Conservation (phyloP, 1,139 yeast species). For the Yamadazyma pseudoaaseri region DNA sequence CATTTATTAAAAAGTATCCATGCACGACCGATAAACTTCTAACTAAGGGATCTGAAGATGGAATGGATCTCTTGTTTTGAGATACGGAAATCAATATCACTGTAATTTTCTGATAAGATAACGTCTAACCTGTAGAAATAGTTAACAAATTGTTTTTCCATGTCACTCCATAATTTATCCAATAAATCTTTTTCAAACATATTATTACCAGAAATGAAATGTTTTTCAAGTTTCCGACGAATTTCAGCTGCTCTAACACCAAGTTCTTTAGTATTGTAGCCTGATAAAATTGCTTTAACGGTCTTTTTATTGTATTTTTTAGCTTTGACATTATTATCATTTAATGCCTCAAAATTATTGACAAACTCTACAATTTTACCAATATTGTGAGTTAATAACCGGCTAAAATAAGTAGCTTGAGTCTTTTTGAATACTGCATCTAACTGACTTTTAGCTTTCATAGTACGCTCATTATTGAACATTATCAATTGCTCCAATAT, state of each 20-base stretch:
- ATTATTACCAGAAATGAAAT: constrained; percentile 47
- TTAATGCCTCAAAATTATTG: constrained; percentile 57
- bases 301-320: constrained; percentile 63
- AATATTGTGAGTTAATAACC: constrained; percentile 43
- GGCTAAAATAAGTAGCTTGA: constrained; percentile 42
- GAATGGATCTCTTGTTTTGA: constrained; percentile 36
- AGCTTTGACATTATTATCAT: constrained; percentile 48
- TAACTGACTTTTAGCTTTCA: constrained; percentile 43
- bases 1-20: not conserved
- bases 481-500: constrained; percentile 49
- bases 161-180: constrained; percentile 43
- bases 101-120: constrained; percentile 34
- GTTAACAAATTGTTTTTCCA: constrained; percentile 35
- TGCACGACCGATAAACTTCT: constrained; percentile 1
- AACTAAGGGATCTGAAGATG: constrained; percentile 22
- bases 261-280: constrained; percentile 61
- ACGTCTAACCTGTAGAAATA: constrained; percentile 38
- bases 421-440: constrained; percentile 49
- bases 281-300: constrained; percentile 54
- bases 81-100: constrained; percentile 39
- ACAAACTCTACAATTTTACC: constrained; percentile 70
- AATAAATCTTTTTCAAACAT: constrained; percentile 48
- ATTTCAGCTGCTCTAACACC: constrained; percentile 54
- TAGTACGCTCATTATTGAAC: constrained; percentile 26
- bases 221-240: constrained; percentile 56